Evolutionary conservation across 129 eudicot species (phyloP).

Genomic region (Sambucus nigra): DNA sequence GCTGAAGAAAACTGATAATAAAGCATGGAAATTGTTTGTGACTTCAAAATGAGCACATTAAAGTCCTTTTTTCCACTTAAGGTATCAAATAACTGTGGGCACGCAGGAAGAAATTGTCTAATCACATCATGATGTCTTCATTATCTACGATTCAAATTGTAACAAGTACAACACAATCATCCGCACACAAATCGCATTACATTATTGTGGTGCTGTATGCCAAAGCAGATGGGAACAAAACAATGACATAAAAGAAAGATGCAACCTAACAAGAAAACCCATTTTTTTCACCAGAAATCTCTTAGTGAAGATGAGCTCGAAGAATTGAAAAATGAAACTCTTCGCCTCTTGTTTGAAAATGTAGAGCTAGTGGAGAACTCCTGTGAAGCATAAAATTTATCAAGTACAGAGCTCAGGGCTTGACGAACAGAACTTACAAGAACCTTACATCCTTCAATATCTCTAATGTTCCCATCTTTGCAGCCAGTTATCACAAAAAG

Average conservation of each 20-base stretch:
- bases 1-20: not conserved
- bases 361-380: conserved; percentile 41
- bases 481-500: conserved; percentile 43
- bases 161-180: conserved; percentile 10
- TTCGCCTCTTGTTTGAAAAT: conserved; percentile 54
- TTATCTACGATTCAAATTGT: conserved; percentile 14
- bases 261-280: conserved; percentile 6
- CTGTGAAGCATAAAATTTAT: conserved; percentile 68
- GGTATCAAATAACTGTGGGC: not conserved
- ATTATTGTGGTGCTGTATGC: conserved; percentile 15
- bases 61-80: not conserved
- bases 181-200: conserved; percentile 15
- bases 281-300: conserved; percentile 48
- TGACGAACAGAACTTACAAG: conserved; percentile 37
- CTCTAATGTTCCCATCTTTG: conserved; percentile 32
- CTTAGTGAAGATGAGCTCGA: conserved; percentile 45
- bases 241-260: not conserved
- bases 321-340: conserved; percentile 49
- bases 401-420: conserved; percentile 67
- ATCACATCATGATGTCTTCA: conserved; percentile 1
- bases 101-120: not conserved
- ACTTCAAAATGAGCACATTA: not conserved
- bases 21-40: not conserved
- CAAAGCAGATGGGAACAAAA: conserved; percentile 13
- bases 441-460: conserved; percentile 17